Percentiles rank a stretch among this genome's conserved stretches.
Conservation (phyloP, 2,329 filamentous ascomycete genomes). For the Ascochyta rabiei region DNA sequence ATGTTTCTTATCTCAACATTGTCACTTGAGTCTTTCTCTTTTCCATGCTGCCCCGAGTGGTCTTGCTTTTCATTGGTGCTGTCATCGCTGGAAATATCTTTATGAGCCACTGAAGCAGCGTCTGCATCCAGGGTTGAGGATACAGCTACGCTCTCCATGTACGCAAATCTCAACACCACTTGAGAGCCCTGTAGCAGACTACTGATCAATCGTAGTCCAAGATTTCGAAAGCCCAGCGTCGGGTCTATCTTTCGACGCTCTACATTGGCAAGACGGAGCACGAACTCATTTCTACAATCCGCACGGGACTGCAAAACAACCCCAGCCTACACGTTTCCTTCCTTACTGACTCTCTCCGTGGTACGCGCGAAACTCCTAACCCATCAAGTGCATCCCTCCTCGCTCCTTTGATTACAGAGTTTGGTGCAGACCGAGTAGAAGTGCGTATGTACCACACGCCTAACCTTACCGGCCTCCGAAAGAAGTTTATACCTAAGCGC, state of each 20-base stretch:
- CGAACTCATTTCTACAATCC: constrained; percentile 82
- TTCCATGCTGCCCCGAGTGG: neutral
- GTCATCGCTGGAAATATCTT: neutral
- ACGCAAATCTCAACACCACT: neutral
- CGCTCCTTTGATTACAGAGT: constrained; percentile 80
- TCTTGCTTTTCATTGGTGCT: neutral
- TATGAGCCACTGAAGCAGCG: neutral
- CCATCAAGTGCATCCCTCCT: constrained; percentile 88
- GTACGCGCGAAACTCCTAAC: constrained; percentile 86
- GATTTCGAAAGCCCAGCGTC: constrained; percentile 76
- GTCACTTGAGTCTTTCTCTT: neutral
- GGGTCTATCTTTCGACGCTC: constrained; percentile 92
- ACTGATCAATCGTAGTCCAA: constrained; percentile 57
- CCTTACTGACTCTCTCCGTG: constrained; percentile 87
- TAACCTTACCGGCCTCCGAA: constrained; percentile 85
- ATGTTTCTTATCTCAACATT: neutral
- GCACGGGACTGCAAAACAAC: constrained; percentile 74
- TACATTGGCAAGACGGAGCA: constrained; percentile 95
- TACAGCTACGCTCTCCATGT: neutral
- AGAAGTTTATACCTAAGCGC: constrained; percentile 80
- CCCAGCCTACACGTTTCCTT: constrained; percentile 82
- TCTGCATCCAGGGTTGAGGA: neutral
- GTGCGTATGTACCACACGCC: constrained; percentile 98
- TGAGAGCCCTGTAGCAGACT: neutral
- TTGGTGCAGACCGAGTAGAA: constrained; percentile 83